Evolutionary conservation across 2,329 filamentous ascomycete genomes (phyloP).

Genomic region (Huntiella abstrusa): DNA sequence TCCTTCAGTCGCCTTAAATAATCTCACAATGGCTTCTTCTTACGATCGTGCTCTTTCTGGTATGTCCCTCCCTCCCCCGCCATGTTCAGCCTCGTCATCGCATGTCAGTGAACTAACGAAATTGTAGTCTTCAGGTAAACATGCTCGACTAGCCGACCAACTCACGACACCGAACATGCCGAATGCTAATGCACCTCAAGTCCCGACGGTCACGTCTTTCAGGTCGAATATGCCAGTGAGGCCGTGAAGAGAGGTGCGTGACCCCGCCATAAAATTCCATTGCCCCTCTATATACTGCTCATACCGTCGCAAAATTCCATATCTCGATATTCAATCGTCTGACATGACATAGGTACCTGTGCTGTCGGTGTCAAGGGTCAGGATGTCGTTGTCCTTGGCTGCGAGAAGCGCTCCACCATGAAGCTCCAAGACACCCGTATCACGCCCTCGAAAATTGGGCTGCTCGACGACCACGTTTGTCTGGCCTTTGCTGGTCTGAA

Average conservation of each 20-base stretch:
- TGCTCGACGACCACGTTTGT: slow-evolving; percentile 89
- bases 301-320: neutral
- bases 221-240: slow-evolving; percentile 98
- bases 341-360: slow-evolving; percentile 53
- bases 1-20: no score
- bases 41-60: slow-evolving; percentile 98
- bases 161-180: slow-evolving; percentile 20
- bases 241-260: slow-evolving; percentile 84
- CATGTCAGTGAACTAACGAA: slow-evolving; percentile 22
- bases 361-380: slow-evolving; percentile 92
- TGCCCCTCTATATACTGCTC: neutral
- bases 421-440: slow-evolving; percentile 99
- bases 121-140: slow-evolving; percentile 62
- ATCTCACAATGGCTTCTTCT: slow-evolving; percentile 59
- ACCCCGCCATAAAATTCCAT: neutral
- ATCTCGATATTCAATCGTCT: neutral
- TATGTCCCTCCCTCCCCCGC: slow-evolving; percentile 30
- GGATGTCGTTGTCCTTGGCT: slow-evolving; percentile 91
- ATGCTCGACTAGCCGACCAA: no score
- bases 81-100: slow-evolving; percentile 16
- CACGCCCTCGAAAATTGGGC: slow-evolving; percentile 94
- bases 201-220: slow-evolving; percentile 98
- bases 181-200: slow-evolving; percentile 36
- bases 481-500: slow-evolving; percentile 95
- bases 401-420: slow-evolving; percentile 97